Conservation (phyloP, 352 stramenopile species). For the Phytophthora tentaculata region DNA sequence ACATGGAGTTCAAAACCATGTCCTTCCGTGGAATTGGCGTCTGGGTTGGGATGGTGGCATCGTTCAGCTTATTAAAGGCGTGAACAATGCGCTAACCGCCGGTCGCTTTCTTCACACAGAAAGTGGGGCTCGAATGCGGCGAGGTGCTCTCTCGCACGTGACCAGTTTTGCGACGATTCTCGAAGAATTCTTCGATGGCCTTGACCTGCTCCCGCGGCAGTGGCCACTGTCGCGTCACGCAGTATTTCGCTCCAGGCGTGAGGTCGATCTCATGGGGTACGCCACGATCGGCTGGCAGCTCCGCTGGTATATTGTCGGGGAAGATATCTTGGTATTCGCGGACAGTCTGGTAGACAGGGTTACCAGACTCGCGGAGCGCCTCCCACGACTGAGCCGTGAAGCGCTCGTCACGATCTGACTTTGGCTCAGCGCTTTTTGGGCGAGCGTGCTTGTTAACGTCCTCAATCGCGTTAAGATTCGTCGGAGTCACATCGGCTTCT, state of each 20-base stretch:
- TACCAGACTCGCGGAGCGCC: background rate
- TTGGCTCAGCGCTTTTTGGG: background rate
- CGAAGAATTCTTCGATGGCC: too few species aligned
- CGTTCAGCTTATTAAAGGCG: too few species aligned
- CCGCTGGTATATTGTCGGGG: slow-evolving; percentile 21
- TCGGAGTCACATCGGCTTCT: background rate
- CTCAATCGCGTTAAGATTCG: background rate
- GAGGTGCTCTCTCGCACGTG: too few species aligned
- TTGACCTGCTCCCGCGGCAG: too few species aligned
- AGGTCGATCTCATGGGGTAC: slow-evolving; percentile 21
- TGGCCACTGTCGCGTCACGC: too few species aligned
- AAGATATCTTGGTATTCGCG: slow-evolving; percentile 28
- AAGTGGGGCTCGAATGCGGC: too few species aligned
- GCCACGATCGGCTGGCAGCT: slow-evolving; percentile 4
- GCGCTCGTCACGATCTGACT: background rate
- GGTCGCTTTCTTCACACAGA: too few species aligned
- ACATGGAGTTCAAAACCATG: too few species aligned
- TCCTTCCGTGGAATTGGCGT: too few species aligned
- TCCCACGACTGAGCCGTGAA: slow-evolving; percentile 1
- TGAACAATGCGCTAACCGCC: too few species aligned
- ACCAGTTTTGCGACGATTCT: too few species aligned
- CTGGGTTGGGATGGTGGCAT: too few species aligned
- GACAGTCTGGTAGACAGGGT: slow-evolving; percentile 12
- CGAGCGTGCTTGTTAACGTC: background rate
- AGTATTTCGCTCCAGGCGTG: slow-evolving; percentile 9